phyloP scores from a whole-genome alignment of 129 eudicot species.

The Rutidosis leptorrhynchoides region DNA sequence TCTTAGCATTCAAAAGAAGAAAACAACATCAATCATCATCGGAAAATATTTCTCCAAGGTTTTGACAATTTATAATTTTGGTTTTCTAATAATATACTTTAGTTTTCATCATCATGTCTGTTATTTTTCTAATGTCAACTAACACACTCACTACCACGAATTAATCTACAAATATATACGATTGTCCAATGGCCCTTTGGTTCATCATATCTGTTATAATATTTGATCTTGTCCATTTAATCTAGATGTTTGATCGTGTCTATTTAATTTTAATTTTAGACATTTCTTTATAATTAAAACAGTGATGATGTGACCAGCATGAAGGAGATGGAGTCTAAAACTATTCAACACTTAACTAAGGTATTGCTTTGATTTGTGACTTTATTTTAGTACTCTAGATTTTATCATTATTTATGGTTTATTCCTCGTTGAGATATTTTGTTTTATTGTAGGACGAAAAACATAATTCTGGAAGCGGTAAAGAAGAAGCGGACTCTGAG shows the following conservation, averaged over 20 bases:
- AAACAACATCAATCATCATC: constrained; percentile 29
- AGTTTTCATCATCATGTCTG: too few relatives aligned
- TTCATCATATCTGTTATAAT: too few relatives aligned
- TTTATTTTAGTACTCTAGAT: background rate
- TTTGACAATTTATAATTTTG: too few relatives aligned
- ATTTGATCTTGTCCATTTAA: too few relatives aligned
- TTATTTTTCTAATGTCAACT: too few relatives aligned
- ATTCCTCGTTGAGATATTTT: background rate
- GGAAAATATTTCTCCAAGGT: background rate
- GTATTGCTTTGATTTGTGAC: constrained; percentile 24
- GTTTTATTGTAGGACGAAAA: constrained; percentile 39
- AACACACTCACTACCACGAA: too few relatives aligned
- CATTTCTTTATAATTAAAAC: constrained; percentile 7
- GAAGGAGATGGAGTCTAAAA: constrained; percentile 21
- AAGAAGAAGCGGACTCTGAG: background rate
- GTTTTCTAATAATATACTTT: too few relatives aligned
- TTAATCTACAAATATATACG: too few relatives aligned
- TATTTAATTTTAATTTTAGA: too few relatives aligned
- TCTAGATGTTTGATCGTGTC: too few relatives aligned
- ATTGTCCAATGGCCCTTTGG: too few relatives aligned
- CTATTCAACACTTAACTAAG: constrained; percentile 18
- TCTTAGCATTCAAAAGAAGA: constrained; percentile 21
- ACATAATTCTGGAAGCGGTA: background rate
- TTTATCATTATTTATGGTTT: background rate
- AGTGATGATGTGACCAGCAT: constrained; percentile 29